Base-by-base conservation (phyloP, 345 rosid genomes). In the Syzygium grande region DNA sequence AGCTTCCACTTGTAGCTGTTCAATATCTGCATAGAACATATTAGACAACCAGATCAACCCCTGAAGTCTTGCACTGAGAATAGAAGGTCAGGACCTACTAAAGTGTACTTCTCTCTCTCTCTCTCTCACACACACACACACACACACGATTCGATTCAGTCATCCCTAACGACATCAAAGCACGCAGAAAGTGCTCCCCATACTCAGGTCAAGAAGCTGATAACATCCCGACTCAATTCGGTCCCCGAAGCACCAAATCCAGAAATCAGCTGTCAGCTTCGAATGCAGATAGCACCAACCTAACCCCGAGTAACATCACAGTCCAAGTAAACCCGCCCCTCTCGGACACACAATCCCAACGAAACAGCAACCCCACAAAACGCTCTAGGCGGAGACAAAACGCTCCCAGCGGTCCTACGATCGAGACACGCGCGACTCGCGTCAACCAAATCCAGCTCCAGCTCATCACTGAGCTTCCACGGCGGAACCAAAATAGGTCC, bases 1-100 rank as follows among this genome's bases (percentile, higher is more conserved):
- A 11, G 99, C 99, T 93, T 95, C 98, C 80, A 88, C 58, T 88
- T 90, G 89, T 73, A 92, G 85, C 54, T 92, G 93, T 52, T 92
- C 88, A 85, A 91, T 87, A 88, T 91, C 94, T 92, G 87, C 52
- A 56, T 29, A 59, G 68, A 12, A 87, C 52, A 59, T 49, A 87
- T 84, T 13, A n/a, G 54, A 84, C 41, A 54, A 84, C 38, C 59
- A 84, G 86, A 52, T 27, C 43, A 61, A 68, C 34, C 84, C 34
- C 27, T 52, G 21, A 21, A 16, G 22, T 68, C 43, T 38, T 9
- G 25, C 59, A 77, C 23, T 2, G 27, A 46, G 41, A 65, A 38
- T 41, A 22, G 25, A 85, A 55, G 86, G 59, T 84, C 85, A 51
- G 6, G 46, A 38, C 83, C 83, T 38, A 38, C 49, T 38, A 38